Percentiles rank a stretch among this genome's conserved stretches.
Evolutionary conservation across 495 filamentous ascomycete species (phyloP).

Genomic region (Xylaria curta): DNA sequence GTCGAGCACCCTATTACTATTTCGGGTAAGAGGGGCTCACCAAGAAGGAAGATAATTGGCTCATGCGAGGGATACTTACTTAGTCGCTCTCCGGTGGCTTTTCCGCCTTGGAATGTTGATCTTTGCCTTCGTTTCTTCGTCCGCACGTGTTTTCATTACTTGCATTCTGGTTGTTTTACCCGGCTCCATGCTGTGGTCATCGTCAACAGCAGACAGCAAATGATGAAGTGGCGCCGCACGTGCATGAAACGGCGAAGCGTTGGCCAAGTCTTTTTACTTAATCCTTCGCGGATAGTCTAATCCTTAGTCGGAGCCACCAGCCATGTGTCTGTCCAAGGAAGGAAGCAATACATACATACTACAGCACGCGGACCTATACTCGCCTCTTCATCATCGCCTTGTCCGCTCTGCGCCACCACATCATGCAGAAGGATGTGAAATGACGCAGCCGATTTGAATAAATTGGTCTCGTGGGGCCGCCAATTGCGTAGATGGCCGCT

Average conservation of each 20-base stretch:
- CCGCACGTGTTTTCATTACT: not conserved
- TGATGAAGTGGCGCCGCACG: conserved; percentile 22
- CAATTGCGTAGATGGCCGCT: conserved; percentile 2
- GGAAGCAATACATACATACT: not conserved
- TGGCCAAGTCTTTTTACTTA: not conserved
- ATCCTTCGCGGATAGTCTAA: not conserved
- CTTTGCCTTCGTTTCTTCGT: not conserved
- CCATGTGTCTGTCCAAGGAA: conserved; percentile 1
- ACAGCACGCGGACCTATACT: conserved; percentile 14
- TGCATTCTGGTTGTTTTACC: not conserved
- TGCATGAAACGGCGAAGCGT: conserved; percentile 7
- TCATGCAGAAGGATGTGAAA: conserved; percentile 1
- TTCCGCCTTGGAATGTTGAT: not conserved
- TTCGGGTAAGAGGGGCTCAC: conserved; percentile 20
- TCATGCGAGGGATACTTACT: not conserved
- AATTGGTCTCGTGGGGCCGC: not conserved
- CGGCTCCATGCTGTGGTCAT: not conserved
- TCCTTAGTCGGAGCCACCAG: not conserved
- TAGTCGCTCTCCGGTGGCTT: not conserved
- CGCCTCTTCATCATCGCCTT: not conserved
- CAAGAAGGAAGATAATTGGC: conserved; percentile 12
- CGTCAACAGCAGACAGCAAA: conserved; percentile 3
- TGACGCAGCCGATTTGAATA: conserved; percentile 25
- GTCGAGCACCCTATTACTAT: not conserved
- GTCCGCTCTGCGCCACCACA: conserved; percentile 9